phyloP scores from a whole-genome alignment of 108 stramenopile species.

The Cafeteria roenbergensis region DNA sequence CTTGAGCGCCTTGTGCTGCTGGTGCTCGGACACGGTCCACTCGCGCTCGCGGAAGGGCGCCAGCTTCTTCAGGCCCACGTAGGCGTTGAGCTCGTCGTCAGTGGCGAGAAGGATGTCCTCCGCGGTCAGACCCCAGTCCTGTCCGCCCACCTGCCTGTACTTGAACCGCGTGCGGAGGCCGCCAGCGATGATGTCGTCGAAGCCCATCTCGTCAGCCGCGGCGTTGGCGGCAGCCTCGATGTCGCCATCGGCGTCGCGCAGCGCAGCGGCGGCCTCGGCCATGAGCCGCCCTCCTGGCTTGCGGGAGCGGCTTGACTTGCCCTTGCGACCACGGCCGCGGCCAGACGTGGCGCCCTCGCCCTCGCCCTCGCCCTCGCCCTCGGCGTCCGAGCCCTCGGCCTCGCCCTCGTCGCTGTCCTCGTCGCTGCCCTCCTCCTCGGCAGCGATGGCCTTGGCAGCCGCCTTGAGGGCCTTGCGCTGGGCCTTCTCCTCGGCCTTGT shows the following conservation, averaged over 20 bases:
- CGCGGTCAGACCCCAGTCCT: slow-evolving; percentile 73
- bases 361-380: slow-evolving; percentile 55
- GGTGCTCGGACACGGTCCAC: slow-evolving; percentile 22
- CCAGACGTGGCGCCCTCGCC: slow-evolving; percentile 31
- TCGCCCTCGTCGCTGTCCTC: slow-evolving; percentile 14
- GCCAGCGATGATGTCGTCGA: slow-evolving; percentile 91
- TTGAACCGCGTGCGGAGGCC: slow-evolving; percentile 86
- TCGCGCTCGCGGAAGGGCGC: slow-evolving; percentile 76
- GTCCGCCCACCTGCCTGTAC: slow-evolving; percentile 72
- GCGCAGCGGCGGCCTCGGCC: no score
- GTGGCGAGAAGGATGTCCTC: slow-evolving; percentile 83
- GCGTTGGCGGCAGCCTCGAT: slow-evolving; percentile 32
- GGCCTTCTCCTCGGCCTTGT: no score
- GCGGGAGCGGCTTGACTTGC: no score
- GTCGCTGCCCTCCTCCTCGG: slow-evolving; percentile 11
- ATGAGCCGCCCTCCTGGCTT: no score
- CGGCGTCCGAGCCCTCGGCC: slow-evolving; percentile 20
- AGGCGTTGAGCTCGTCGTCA: slow-evolving; percentile 75
- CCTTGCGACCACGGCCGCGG: background rate
- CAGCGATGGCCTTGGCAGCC: no score
- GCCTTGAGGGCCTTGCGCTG: no score
- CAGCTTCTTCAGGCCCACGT: slow-evolving; percentile 86
- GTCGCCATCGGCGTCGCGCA: background rate
- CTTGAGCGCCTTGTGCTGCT: slow-evolving; percentile 6
- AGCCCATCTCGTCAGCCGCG: slow-evolving; percentile 91